These are phyloP conservation scores for Sugiyamaella marilandica DNA, from an alignment of 805 yeast species.

Conservation along the genomic window DNA sequence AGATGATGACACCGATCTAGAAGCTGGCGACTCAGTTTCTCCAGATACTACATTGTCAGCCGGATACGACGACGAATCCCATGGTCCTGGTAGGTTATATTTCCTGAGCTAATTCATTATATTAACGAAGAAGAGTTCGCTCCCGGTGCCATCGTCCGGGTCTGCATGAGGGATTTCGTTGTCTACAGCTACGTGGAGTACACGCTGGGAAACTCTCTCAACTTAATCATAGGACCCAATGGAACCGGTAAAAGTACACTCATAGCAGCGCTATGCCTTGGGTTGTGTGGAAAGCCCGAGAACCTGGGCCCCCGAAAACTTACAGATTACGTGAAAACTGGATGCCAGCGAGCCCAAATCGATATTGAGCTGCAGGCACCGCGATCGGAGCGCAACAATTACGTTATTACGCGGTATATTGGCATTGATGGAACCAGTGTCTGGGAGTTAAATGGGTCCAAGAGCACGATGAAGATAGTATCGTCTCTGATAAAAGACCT, in stretches of 20 bases:
- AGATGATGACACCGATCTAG: neutral
- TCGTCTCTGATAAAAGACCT: constrained; percentile 42
- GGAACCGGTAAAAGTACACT: constrained; percentile 94
- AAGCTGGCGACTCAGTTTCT: neutral
- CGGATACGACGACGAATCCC: no score
- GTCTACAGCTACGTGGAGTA: constrained; percentile 62
- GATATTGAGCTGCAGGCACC: constrained; percentile 47
- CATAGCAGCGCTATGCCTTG: constrained; percentile 87
- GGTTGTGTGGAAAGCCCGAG: constrained; percentile 63
- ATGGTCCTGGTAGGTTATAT: neutral
- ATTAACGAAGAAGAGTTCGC: constrained; percentile 30
- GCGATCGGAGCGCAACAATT: constrained; percentile 27
- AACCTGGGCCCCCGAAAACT: constrained; percentile 60
- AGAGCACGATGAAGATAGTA: constrained; percentile 37
- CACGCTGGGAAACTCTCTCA: constrained; percentile 72
- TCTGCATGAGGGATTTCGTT: constrained; percentile 57
- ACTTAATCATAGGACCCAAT: constrained; percentile 93
- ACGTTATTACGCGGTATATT: constrained; percentile 34
- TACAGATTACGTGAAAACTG: constrained; percentile 68
- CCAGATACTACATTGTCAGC: neutral
- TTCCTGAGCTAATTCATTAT: neutral
- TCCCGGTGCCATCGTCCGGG: constrained; percentile 48
- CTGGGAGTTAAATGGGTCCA: constrained; percentile 29
- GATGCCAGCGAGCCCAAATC: constrained; percentile 43
- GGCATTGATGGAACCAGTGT: constrained; percentile 30